Evolutionary conservation across 2,329 filamentous ascomycete species (phyloP), one percentile per base, ranked within the genome.

Genomic region (Bipolaris cookei): DNA sequence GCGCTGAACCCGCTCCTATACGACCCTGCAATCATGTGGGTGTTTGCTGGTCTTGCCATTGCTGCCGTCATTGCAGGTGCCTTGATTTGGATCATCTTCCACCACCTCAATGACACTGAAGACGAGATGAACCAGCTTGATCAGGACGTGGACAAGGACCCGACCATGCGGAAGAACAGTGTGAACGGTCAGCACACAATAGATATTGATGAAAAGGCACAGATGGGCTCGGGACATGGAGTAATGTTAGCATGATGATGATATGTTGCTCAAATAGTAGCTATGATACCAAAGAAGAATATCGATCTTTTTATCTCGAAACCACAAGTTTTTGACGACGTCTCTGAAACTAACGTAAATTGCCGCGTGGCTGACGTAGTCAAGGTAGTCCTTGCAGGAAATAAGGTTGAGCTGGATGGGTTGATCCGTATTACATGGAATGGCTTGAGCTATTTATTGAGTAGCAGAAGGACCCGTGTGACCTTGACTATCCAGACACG

Each of bases 21-120:
- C 57, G 84, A 91, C 64, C 88, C 88, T 4, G 82, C 85, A 60
- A 85, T 90, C 65, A 66, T 88, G 62, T 90, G 87, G 86, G 86
- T 90, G 85, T 77, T 70, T 65, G 70, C 71, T 39, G 70, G 73
- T 52, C 56, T 77, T 35, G 71, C 72, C 5, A 60, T 69, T 25
- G 48, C 64, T 1, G 68, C 63, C 14, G 75, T 76, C 55, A 41
- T 75, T 10, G 63, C 71, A 21, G 75, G 75, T 14, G 65, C 62
- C 25, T 39, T 75, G 48, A 75, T 77, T 44, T 77, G 73, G 73
- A 61, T 76, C 10, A 21, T 76, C 42, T 77, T 77, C 67, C 72
- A 75, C 55, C 74, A 77, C 59, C 62, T 76, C 58, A 77, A 77
- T 51, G 70, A 67, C 0, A 63, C 59, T 0, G 75, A 77, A 62